Evolutionary conservation across 169 alveolate genomes (phyloP).

Genomic region (Plasmodium sp.): DNA sequence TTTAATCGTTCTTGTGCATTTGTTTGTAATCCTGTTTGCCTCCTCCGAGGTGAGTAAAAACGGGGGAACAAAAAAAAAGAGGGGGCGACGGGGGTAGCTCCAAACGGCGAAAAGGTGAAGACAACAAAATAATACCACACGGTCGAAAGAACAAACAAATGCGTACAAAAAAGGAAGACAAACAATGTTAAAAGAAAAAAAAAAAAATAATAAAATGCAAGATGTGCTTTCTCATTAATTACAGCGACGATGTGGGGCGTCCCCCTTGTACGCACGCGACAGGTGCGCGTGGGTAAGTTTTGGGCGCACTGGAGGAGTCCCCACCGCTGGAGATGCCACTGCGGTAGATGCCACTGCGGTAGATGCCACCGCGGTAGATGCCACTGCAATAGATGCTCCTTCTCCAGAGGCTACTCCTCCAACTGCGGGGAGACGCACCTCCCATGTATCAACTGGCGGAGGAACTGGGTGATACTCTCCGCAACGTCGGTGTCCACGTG

Average conservation of each 20-base stretch:
- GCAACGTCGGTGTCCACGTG: neutral
- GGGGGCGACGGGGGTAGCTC: neutral
- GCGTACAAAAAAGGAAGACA: neutral
- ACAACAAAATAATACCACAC: neutral
- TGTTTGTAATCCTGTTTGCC: neutral
- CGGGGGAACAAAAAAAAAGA: neutral
- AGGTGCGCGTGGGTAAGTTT: no score
- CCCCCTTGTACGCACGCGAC: neutral
- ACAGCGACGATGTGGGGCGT: neutral
- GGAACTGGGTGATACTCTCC: neutral
- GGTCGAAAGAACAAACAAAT: neutral
- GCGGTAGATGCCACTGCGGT: no score
- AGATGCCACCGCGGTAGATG: no score
- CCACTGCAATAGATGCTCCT: no score
- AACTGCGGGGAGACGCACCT: neutral
- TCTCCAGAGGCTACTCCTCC: neutral
- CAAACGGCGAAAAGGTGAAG: neutral
- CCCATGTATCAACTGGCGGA: neutral
- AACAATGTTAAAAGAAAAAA: neutral
- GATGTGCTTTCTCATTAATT: neutral
- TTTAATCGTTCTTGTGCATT: neutral
- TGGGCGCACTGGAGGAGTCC: neutral
- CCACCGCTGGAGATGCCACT: neutral
- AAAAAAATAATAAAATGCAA: neutral
- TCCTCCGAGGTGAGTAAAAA: neutral